These are phyloP conservation scores for Aspergillus ellipticus DNA, from an alignment of 495 filamentous ascomycete genomes.

Conservation along the genomic window DNA sequence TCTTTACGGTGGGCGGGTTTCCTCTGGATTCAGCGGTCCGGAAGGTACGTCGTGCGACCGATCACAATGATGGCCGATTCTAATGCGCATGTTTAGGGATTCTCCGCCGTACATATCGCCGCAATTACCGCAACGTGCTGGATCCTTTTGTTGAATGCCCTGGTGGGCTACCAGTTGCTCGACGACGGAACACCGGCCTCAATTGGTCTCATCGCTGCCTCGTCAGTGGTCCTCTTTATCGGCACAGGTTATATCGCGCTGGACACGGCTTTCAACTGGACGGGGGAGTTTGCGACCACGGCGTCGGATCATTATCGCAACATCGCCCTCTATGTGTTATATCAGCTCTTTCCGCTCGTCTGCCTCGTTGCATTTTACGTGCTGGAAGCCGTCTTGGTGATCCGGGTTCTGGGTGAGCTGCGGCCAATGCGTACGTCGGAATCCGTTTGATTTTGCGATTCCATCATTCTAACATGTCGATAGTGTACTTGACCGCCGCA, in stretches of 20 bases:
- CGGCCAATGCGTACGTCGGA: slow-evolving; percentile 72
- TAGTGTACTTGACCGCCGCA: slow-evolving; percentile 72
- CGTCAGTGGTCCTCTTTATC: slow-evolving; percentile 69
- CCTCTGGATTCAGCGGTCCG: slow-evolving; percentile 65
- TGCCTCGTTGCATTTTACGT: slow-evolving; percentile 80
- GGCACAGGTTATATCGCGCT: slow-evolving; percentile 94
- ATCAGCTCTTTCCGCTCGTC: slow-evolving; percentile 86
- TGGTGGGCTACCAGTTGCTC: slow-evolving; percentile 89
- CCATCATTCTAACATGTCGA: slow-evolving; percentile 19
- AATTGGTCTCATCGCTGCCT: slow-evolving; percentile 67
- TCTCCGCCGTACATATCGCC: slow-evolving; percentile 89
- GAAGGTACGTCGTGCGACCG: slow-evolving; percentile 25
- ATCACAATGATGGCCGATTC: neutral
- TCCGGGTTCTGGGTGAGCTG: slow-evolving; percentile 77
- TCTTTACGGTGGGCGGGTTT: slow-evolving; percentile 90
- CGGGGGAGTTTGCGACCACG: slow-evolving; percentile 65
- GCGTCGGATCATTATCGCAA: slow-evolving; percentile 58
- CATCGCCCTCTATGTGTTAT: slow-evolving; percentile 88
- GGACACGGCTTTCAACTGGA: slow-evolving; percentile 88
- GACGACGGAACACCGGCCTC: slow-evolving; percentile 91
- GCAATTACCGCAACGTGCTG: slow-evolving; percentile 83
- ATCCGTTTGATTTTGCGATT: neutral
- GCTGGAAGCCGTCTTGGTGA: slow-evolving; percentile 76
- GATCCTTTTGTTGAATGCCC: slow-evolving; percentile 87
- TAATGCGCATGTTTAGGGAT: slow-evolving; percentile 55